Evolutionary conservation across 164 flowering plant genomes (phyloP).

Genomic region (Dillenia suffruticosa): DNA sequence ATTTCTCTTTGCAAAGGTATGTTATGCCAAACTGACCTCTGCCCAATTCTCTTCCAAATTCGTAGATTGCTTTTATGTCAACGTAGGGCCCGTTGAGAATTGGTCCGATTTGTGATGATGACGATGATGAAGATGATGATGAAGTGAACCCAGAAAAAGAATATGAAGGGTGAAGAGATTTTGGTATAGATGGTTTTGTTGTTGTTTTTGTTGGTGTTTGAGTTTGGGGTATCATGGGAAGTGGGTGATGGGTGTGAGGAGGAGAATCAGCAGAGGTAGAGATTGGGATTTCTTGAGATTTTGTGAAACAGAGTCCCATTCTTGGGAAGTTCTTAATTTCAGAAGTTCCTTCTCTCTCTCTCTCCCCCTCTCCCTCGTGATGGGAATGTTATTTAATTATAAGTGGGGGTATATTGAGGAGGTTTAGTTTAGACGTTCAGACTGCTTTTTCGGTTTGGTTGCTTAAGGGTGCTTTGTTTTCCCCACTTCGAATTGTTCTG

Average conservation of each 20-base stretch:
- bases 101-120: conserved; percentile 26
- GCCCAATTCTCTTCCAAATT: conserved; percentile 62
- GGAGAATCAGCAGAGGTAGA: conserved; percentile 38
- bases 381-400: too few species aligned
- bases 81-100: conserved; percentile 40
- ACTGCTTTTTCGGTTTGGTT: too few species aligned
- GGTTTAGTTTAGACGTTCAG: too few species aligned
- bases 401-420: too few species aligned
- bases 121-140: conserved; percentile 8
- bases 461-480: too few species aligned
- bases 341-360: too few species aligned
- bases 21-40: conserved; percentile 85
- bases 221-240: conserved; percentile 8
- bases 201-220: conserved; percentile 11
- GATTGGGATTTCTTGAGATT: conserved; percentile 49
- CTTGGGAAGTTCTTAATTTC: too few species aligned
- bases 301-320: conserved; percentile 51
- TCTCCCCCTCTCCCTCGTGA: too few species aligned
- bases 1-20: conserved; percentile 59
- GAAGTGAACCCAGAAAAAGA: conserved; percentile 1
- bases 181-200: conserved; percentile 7
- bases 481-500: too few species aligned
- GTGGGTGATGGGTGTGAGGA: conserved; percentile 9
- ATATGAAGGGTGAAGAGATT: conserved; percentile 6
- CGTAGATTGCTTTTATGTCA: conserved; percentile 45